Conservation (phyloP, 176 grass and related monocot genomes). For the Zoysia japonica region DNA sequence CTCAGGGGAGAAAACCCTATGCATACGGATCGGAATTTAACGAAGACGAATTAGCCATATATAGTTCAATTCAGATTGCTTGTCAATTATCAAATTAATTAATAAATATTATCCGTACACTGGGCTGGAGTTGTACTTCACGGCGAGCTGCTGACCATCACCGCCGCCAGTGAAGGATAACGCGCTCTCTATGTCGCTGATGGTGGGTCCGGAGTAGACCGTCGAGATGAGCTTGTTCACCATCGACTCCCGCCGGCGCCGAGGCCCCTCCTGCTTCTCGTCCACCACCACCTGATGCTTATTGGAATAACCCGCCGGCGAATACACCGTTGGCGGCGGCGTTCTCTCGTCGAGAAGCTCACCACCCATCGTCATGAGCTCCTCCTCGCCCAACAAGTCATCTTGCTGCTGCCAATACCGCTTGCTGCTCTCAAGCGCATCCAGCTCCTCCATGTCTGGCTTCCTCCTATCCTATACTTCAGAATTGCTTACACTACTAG, state of each 20-base stretch:
- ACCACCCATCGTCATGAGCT: constrained; percentile 48
- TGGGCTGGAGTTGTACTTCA: constrained; percentile 40
- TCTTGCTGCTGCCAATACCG: constrained; percentile 43
- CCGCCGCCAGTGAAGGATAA: constrained; percentile 51
- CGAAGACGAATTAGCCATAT: not conserved
- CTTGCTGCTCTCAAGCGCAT: constrained; percentile 12
- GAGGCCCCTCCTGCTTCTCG: not conserved
- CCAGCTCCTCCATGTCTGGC: constrained; percentile 41
- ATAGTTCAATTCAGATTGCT: not conserved
- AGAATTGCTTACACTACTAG: too few relatives aligned
- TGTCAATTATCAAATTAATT: not conserved
- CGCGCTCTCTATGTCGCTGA: constrained; percentile 83
- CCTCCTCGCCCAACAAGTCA: constrained; percentile 34
- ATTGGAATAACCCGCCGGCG: not conserved
- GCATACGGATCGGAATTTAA: not conserved
- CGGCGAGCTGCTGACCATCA: not conserved
- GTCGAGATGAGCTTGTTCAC: constrained; percentile 90
- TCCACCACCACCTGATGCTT: not conserved
- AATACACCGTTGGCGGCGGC: not conserved
- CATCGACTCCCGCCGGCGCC: constrained; percentile 55
- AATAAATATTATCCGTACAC: constrained; percentile 33
- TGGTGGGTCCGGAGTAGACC: constrained; percentile 87
- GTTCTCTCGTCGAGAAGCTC: constrained; percentile 48
- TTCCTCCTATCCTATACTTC: not conserved
- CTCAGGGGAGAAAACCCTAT: constrained; percentile 69